Base-by-base conservation (phyloP, 768 basidiomycete species). In the Kwoniella sp. region DNA sequence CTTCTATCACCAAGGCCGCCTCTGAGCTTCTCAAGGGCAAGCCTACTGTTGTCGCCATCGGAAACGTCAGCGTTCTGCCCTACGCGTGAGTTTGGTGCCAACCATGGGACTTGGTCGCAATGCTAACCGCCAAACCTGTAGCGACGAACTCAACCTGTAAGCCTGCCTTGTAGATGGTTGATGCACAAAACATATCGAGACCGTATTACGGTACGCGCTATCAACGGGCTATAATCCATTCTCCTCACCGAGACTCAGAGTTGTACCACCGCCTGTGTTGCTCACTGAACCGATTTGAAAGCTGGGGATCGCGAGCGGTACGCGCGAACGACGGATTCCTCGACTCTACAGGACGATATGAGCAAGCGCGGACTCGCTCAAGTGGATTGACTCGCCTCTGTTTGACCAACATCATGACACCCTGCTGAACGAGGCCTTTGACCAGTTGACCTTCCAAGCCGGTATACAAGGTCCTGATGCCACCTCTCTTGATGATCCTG, bases 1-100 rank as follows among this genome's bases (percentile, higher is more conserved):
- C 81, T 42, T 77, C 82, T 17, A 78, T 93, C 75, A 79, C 83
- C 58, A 87, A 87, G 80, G 81, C 83, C 43, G 80, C 83, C 38
- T 77, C 84, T 3, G 74, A 80, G 31, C 80, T 93, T 38, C 75
- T 87, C 68, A 81, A 83, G 71, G 74, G 78, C 62, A 87, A 89
- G 76, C 88, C 92, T 17, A 91, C 89, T 22, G 89, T 80, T 60
- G 89, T 96, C 33, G 86, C 84, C 10, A 80, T 96, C 42, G 95
- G 92, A 38, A 83, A 93, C 69, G 76, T 84, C 60, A 76, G 79
- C 63, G 68, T 80, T 26, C 80, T 98, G 41, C 93, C 95, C 12
- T 85, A 85, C 70, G 81, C 83, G 62, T 73, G 52, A 57, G 68
- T 71, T 28, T 19, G 17, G 2, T 23, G n/a, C 22, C 10, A 7